phyloP scores from a whole-genome alignment of 768 basidiomycete genomes.

The Tylopilus sp. region DNA sequence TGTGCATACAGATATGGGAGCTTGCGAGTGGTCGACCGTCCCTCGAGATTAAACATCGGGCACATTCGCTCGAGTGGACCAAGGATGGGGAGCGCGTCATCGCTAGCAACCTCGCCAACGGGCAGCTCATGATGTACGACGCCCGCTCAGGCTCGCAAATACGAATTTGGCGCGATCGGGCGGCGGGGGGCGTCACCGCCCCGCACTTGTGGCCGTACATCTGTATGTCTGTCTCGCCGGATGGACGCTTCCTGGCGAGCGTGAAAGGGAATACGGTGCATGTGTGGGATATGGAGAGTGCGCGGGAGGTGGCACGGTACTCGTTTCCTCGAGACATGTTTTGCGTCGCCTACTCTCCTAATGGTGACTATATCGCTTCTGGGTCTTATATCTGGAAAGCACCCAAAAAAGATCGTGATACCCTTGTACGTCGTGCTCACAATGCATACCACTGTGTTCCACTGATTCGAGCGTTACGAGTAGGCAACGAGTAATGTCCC shows the following conservation, averaged over 20 bases:
- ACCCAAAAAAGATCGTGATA: constrained; percentile 6
- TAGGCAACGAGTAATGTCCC: constrained; percentile 5
- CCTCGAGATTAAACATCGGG: constrained; percentile 26
- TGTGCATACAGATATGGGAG: constrained; percentile 25
- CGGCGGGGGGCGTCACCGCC: not conserved
- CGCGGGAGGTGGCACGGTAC: constrained; percentile 17
- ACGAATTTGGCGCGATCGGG: constrained; percentile 19
- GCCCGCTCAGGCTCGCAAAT: constrained; percentile 15
- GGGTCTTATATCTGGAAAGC: constrained; percentile 16
- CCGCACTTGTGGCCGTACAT: constrained; percentile 22
- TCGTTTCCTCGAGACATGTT: constrained; percentile 22
- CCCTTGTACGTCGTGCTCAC: constrained; percentile 4
- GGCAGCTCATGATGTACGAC: constrained; percentile 25
- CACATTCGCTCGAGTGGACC: constrained; percentile 24
- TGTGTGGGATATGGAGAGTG: constrained; percentile 17
- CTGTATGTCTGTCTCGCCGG: constrained; percentile 21
- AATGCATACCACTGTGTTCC: not conserved
- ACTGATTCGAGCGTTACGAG: not conserved
- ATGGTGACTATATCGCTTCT: constrained; percentile 17
- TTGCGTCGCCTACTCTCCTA: constrained; percentile 22
- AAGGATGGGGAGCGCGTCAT: constrained; percentile 18
- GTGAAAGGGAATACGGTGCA: constrained; percentile 17
- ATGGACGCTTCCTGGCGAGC: constrained; percentile 16
- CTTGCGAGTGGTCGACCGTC: constrained; percentile 13
- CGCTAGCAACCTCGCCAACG: constrained; percentile 23